Percentiles rank a stretch among this genome's conserved stretches.
Conservation (phyloP, 768 basidiomycete species). For the Tricholoma flavovirens region DNA sequence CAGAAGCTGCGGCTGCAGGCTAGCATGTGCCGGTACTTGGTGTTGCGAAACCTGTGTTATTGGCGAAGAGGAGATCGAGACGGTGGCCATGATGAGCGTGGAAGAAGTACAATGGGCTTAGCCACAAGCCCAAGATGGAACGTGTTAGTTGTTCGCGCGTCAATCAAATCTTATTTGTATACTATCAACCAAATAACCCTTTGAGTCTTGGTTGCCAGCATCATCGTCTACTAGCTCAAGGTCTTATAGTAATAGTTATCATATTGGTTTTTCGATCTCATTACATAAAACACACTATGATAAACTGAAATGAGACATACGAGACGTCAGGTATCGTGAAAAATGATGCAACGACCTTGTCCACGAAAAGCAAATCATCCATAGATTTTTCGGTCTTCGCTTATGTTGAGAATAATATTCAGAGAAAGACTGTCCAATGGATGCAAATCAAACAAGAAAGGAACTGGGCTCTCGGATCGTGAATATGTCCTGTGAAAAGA, state of each 20-base stretch:
- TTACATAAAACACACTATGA: constrained; percentile 10
- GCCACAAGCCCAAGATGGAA: neutral
- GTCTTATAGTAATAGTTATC: neutral
- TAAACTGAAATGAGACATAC: constrained; percentile 1
- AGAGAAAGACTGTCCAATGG: constrained; percentile 1
- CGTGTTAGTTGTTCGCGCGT: neutral
- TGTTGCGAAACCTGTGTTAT: constrained; percentile 60
- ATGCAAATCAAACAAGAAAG: constrained; percentile 3
- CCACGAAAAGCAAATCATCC: constrained; percentile 3
- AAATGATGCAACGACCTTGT: constrained; percentile 4
- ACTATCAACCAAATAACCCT: neutral
- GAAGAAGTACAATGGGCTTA: too few relatives aligned
- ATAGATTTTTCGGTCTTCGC: neutral
- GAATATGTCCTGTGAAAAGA: constrained; percentile 2
- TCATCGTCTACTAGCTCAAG: neutral
- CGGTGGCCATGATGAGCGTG: constrained; percentile 29
- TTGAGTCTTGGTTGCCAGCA: too few relatives aligned
- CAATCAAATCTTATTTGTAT: neutral
- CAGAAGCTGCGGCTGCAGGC: constrained; percentile 81
- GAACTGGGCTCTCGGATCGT: neutral
- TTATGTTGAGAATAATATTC: neutral
- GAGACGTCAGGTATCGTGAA: constrained; percentile 11
- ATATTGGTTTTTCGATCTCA: neutral
- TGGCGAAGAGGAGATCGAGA: constrained; percentile 41
- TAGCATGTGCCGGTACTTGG: constrained; percentile 59